Conservation (phyloP, 192 early-diverging fungal genomes). For the Coemansia umbellata region DNA sequence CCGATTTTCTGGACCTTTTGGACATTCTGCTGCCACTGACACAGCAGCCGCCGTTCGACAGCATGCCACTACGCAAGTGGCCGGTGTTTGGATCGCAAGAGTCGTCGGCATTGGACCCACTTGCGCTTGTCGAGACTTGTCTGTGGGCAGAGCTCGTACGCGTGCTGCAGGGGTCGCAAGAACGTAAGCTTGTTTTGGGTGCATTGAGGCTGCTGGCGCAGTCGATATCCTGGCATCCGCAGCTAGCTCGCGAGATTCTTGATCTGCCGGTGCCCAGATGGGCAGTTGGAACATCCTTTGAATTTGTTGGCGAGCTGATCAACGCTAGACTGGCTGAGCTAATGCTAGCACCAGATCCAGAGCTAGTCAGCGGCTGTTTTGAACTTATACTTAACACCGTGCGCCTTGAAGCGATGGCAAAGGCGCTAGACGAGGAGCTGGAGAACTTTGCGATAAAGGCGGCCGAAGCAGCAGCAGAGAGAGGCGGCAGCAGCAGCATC, state of each 20-base stretch:
- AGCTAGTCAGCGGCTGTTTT: slow-evolving; percentile 28
- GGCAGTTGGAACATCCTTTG: not conserved
- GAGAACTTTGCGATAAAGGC: slow-evolving; percentile 9
- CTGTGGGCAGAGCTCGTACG: slow-evolving; percentile 48
- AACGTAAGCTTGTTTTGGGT: slow-evolving; percentile 39
- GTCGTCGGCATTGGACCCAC: slow-evolving; percentile 21
- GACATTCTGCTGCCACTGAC: slow-evolving; percentile 38
- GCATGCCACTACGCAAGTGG: slow-evolving; percentile 15
- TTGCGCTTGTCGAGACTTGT: slow-evolving; percentile 38
- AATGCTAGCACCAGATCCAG: slow-evolving; percentile 29
- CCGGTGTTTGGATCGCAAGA: slow-evolving; percentile 23
- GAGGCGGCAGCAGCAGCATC: not conserved
- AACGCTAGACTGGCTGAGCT: slow-evolving; percentile 32
- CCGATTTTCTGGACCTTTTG: slow-evolving; percentile 35
- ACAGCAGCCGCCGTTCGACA: slow-evolving; percentile 24
- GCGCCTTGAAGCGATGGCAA: slow-evolving; percentile 40
- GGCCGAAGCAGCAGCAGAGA: not conserved
- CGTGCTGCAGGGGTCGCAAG: slow-evolving; percentile 19
- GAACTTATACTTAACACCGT: slow-evolving; percentile 49
- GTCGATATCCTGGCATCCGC: slow-evolving; percentile 45
- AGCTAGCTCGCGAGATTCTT: slow-evolving; percentile 43
- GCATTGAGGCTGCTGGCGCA: slow-evolving; percentile 40
- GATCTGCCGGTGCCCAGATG: slow-evolving; percentile 25
- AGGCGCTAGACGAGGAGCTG: slow-evolving; percentile 42
- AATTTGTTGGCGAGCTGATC: slow-evolving; percentile 31